A percentile compares a stretch with the other conserved stretches of the same genome.
Conservation (phyloP, 352 stramenopile species). For the Globisporangium sylvaticum region DNA sequence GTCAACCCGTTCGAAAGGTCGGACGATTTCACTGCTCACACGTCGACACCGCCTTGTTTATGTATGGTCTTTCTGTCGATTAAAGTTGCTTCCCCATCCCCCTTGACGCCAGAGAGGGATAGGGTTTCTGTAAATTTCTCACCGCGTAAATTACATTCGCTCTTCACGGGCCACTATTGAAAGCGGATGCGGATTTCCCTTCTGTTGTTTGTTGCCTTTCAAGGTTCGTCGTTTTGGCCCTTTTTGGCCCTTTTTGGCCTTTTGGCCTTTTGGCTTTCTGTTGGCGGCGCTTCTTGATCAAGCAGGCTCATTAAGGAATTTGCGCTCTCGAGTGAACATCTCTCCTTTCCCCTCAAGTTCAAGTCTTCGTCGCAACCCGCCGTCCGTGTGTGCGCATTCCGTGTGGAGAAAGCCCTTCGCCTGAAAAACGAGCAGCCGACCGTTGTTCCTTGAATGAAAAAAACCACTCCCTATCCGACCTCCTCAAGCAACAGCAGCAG, state of each 20-base stretch:
- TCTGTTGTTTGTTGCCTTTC: neutral
- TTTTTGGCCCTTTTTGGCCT: no score
- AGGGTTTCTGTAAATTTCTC: neutral
- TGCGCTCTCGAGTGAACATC: slow-evolving; percentile 8
- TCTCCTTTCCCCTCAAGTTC: slow-evolving; percentile 7
- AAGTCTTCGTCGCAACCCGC: neutral
- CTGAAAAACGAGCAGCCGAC: slow-evolving; percentile 8
- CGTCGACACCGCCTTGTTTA: no score
- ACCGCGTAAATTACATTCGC: neutral
- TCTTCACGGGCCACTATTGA: neutral
- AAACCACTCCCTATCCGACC: slow-evolving; percentile 16
- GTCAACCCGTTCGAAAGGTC: neutral
- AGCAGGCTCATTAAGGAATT: slow-evolving; percentile 15
- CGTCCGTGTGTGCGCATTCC: neutral
- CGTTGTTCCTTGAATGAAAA: slow-evolving; percentile 22
- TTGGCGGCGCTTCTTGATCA: neutral
- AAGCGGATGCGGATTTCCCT: neutral
- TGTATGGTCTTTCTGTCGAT: slow-evolving; percentile 2
- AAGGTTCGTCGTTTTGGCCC: no score
- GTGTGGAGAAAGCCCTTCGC: slow-evolving; percentile 17
- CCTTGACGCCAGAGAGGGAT: neutral
- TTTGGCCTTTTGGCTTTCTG: neutral
- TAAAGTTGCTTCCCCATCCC: neutral
- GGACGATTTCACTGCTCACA: slow-evolving; percentile 5
- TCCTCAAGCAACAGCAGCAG: slow-evolving; percentile 10